A percentile compares a stretch with the other conserved stretches of the same genome.
These are phyloP conservation scores for Coniosporium tulheliwenetii DNA, from an alignment of 2,329 filamentous ascomycete species.

Conservation along the genomic window DNA sequence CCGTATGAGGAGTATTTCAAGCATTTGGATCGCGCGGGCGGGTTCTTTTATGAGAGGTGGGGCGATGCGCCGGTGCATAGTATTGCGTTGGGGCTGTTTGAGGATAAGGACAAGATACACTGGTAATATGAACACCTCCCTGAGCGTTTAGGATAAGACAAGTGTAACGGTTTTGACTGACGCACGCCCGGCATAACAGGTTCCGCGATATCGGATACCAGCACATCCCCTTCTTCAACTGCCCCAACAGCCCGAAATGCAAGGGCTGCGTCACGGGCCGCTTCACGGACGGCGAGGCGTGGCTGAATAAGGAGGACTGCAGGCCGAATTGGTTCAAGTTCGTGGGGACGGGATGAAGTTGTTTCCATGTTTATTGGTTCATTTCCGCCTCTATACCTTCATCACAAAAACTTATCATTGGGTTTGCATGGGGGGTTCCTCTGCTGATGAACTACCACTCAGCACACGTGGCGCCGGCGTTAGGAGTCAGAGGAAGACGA, in stretches of 20 bases:
- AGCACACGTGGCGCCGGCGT: too few species aligned
- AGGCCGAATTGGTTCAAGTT: slow-evolving; percentile 96
- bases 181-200: slow-evolving; percentile 35
- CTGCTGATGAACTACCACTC: too few species aligned
- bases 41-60: slow-evolving; percentile 98
- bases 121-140: slow-evolving; percentile 45
- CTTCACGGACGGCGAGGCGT: slow-evolving; percentile 78
- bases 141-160: neutral
- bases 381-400: too few species aligned
- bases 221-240: slow-evolving; percentile 97
- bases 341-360: slow-evolving; percentile 53
- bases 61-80: slow-evolving; percentile 95
- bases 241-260: slow-evolving; percentile 91
- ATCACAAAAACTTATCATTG: too few species aligned
- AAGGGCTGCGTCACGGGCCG: slow-evolving; percentile 72
- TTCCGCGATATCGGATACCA: slow-evolving; percentile 99
- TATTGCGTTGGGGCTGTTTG: slow-evolving; percentile 81
- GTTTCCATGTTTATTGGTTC: neutral
- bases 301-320: slow-evolving; percentile 81
- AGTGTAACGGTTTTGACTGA: neutral
- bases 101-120: slow-evolving; percentile 79
- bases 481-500: too few species aligned
- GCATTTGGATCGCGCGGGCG: slow-evolving; percentile 81
- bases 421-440: too few species aligned
- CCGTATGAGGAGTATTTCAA: slow-evolving; percentile 93